Conservation (phyloP, 2,329 filamentous ascomycete genomes). For the Phoma sp. region DNA sequence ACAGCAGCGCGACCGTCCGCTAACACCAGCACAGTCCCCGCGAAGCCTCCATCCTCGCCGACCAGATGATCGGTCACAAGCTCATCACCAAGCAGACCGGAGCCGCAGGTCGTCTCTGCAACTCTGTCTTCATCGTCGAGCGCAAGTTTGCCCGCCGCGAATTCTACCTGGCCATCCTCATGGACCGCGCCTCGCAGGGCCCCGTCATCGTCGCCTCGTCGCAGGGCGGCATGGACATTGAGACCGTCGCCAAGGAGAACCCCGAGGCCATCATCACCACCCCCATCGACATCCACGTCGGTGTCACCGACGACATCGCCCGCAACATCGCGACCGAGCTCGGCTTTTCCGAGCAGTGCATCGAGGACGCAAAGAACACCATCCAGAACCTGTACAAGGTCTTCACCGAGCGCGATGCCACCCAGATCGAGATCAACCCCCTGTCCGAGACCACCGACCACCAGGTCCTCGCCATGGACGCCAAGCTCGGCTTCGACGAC, state of each 20-base stretch:
- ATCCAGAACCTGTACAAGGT: slow-evolving; percentile 99
- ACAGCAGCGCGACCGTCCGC: slow-evolving; percentile 15
- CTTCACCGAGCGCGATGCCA: slow-evolving; percentile 97
- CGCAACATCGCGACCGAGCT: slow-evolving; percentile 87
- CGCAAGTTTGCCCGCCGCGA: slow-evolving; percentile 99
- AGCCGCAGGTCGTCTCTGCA: slow-evolving; percentile 90
- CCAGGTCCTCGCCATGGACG: slow-evolving; percentile 98
- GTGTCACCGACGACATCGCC: slow-evolving; percentile 95
- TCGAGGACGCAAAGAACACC: slow-evolving; percentile 92
- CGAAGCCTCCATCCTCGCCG: slow-evolving; percentile 94
- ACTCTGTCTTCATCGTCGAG: slow-evolving; percentile 98
- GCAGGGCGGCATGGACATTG: slow-evolving; percentile 99
- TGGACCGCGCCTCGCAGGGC: slow-evolving; percentile 90
- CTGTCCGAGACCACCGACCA: slow-evolving; percentile 98
- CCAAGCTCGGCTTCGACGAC: slow-evolving; percentile 98
- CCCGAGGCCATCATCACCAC: slow-evolving; percentile 96
- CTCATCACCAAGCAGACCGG: slow-evolving; percentile 99
- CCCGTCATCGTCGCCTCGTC: slow-evolving; percentile 98
- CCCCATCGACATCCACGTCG: slow-evolving; percentile 88
- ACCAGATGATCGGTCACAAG: slow-evolving; percentile 99
- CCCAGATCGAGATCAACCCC: slow-evolving; percentile 99
- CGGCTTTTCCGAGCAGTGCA: slow-evolving; percentile 96
- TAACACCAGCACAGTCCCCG: slow-evolving; percentile 65
- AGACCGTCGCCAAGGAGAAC: slow-evolving; percentile 96
- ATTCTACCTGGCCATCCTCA: slow-evolving; percentile 98